Evolutionary conservation across 139 green algal genomes (phyloP).

Genomic region (Coelastrella sp.): DNA sequence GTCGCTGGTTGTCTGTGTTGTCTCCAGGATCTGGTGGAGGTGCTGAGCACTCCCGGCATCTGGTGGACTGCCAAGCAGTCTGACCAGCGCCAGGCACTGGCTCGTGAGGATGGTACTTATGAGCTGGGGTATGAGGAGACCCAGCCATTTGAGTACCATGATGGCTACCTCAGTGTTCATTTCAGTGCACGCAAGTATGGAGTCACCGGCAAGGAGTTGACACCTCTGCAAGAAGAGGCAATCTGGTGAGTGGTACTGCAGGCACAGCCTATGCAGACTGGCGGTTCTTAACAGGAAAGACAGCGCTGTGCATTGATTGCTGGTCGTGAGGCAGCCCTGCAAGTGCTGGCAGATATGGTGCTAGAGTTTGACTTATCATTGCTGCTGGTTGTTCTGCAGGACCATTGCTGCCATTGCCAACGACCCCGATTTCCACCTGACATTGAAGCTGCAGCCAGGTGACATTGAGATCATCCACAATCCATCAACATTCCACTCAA

Average conservation of each 20-base stretch:
- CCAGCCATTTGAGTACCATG: conserved; percentile 47
- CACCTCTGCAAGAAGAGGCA: conserved; percentile 51
- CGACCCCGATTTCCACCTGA: conserved; percentile 48
- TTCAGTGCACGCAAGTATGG: conserved; percentile 26
- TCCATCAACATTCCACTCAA: conserved; percentile 35
- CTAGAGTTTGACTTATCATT: background rate
- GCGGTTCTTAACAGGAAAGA: background rate
- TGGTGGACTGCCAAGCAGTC: background rate
- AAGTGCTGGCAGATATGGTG: background rate
- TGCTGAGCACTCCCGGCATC: background rate
- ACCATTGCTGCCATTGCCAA: conserved; percentile 44
- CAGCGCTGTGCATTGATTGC: no score
- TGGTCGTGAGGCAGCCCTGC: no score
- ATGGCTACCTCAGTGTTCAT: conserved; percentile 53
- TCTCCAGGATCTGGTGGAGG: background rate
- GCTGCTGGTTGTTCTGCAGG: background rate
- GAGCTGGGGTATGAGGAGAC: conserved; percentile 9
- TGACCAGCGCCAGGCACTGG: background rate
- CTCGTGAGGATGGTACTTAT: background rate
- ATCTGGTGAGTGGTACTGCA: conserved; percentile 18
- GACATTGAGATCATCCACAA: conserved; percentile 51
- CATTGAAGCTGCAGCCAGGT: conserved; percentile 41
- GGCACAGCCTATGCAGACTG: background rate
- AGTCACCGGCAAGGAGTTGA: conserved; percentile 39
- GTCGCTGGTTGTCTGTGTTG: no score